Conservation (phyloP, 768 basidiomycete genomes). For the Melanogaster broomeanus region DNA sequence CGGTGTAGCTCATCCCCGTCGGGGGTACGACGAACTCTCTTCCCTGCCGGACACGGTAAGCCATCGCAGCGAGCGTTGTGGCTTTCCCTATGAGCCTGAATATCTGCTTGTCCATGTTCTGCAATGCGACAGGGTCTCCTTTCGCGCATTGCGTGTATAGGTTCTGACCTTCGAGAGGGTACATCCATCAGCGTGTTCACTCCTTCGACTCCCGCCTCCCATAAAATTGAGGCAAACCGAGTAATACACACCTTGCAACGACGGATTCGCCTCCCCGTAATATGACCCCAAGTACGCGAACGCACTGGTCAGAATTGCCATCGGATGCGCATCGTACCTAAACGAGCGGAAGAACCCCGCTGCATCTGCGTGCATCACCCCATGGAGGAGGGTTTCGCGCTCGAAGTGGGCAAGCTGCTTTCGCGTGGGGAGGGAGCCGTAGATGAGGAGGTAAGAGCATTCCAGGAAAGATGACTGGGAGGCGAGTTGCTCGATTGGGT, state of each 20-base stretch:
- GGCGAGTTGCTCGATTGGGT: slow-evolving; percentile 91
- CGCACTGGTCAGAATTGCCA: slow-evolving; percentile 86
- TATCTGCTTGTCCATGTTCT: slow-evolving; percentile 90
- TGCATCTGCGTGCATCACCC: slow-evolving; percentile 65
- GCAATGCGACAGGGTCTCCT: slow-evolving; percentile 65
- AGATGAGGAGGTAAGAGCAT: slow-evolving; percentile 83
- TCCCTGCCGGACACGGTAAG: slow-evolving; percentile 90
- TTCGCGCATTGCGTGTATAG: slow-evolving; percentile 72
- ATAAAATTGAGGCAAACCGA: not conserved
- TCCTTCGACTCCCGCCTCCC: not conserved
- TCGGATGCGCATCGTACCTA: slow-evolving; percentile 91
- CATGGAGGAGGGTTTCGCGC: slow-evolving; percentile 78
- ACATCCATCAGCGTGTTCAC: slow-evolving; percentile 2
- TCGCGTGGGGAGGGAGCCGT: slow-evolving; percentile 74
- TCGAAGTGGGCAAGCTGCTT: slow-evolving; percentile 65
- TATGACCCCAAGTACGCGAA: slow-evolving; percentile 89
- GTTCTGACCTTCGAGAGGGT: slow-evolving; percentile 57
- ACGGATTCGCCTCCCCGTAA: slow-evolving; percentile 87
- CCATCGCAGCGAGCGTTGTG: slow-evolving; percentile 92
- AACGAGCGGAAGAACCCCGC: slow-evolving; percentile 71
- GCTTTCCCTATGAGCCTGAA: slow-evolving; percentile 87
- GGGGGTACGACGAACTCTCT: slow-evolving; percentile 86
- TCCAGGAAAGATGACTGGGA: slow-evolving; percentile 80
- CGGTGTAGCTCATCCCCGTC: slow-evolving; percentile 79
- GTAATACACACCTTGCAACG: slow-evolving; percentile 64